Evolutionary conservation across 2,329 filamentous ascomycete species (phyloP).

Genomic region (Xylariaceae sp.): DNA sequence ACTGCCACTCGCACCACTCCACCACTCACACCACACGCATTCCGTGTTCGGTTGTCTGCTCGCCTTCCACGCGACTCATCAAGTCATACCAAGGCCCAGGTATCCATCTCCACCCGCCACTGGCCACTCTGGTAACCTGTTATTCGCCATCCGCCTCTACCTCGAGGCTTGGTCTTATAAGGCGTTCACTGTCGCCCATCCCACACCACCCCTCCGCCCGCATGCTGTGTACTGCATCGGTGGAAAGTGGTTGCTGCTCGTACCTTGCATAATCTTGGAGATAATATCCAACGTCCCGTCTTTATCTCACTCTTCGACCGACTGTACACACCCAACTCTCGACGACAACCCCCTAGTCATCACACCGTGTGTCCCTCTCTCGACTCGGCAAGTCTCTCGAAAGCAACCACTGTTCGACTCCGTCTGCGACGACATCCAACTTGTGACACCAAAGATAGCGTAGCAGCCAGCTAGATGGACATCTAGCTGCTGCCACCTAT

Average conservation of each 20-base stretch:
- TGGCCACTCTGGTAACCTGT: conserved; percentile 15
- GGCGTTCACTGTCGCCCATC: conserved; percentile 15
- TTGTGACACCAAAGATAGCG: conserved; percentile 23
- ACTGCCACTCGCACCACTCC: conserved; percentile 22
- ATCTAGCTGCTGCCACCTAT: conserved; percentile 34
- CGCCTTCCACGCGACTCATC: conserved; percentile 26
- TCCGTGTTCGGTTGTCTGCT: conserved; percentile 25
- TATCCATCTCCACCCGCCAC: conserved; percentile 12
- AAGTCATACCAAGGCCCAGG: background rate
- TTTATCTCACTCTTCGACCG: no score
- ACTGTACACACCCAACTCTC: no score
- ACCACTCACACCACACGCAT: conserved; percentile 23
- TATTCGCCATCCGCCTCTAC: conserved; percentile 19
- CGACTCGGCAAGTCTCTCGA: conserved; percentile 6
- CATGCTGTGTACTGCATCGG: conserved; percentile 19
- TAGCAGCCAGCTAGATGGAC: conserved; percentile 30
- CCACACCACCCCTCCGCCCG: conserved; percentile 14
- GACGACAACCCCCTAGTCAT: no score
- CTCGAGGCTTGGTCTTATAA: conserved; percentile 25
- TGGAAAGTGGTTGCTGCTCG: conserved; percentile 29
- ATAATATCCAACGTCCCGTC: no score
- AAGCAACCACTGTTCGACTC: conserved; percentile 4
- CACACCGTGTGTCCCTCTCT: background rate
- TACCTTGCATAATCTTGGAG: conserved; percentile 34
- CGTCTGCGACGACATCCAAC: background rate